phyloP scores from a whole-genome alignment of 345 rosid genomes.

The Punica granatum region DNA sequence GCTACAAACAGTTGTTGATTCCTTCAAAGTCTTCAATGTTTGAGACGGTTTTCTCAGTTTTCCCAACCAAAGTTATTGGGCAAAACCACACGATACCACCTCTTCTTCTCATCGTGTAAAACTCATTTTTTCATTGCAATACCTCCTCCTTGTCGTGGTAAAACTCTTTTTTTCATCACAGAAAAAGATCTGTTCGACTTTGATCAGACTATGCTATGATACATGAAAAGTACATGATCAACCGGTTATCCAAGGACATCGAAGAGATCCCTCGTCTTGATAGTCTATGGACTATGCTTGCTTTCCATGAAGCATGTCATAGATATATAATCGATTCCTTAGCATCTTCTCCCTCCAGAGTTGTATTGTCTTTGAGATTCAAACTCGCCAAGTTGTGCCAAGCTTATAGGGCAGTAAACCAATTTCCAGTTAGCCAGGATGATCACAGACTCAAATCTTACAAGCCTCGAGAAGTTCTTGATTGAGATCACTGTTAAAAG shows the following conservation, averaged over 20 bases:
- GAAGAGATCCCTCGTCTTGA: neutral
- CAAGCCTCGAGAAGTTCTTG: no score
- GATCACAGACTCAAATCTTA: no score
- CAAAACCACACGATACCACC: neutral
- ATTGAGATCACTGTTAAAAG: no score
- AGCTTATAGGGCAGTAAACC: no score
- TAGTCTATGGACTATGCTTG: neutral
- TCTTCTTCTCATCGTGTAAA: neutral
- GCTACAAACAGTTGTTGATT: conserved; percentile 60
- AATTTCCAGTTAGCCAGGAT: no score
- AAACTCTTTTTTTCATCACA: no score
- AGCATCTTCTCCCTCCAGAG: no score
- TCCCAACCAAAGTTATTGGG: neutral
- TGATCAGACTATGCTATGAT: neutral
- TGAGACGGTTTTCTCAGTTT: conserved; percentile 13
- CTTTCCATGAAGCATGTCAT: no score
- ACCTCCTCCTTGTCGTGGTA: no score
- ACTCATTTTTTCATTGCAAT: neutral
- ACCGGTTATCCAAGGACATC: neutral
- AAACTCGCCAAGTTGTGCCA: no score
- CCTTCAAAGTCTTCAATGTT: conserved; percentile 56
- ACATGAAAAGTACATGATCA: neutral
- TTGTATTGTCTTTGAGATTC: no score
- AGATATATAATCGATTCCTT: no score
- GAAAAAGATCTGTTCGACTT: neutral